A percentile compares a stretch with the other conserved stretches of the same genome.
These are phyloP conservation scores for Boletus reticulatus DNA, from an alignment of 768 basidiomycete genomes.

Conservation along the genomic window DNA sequence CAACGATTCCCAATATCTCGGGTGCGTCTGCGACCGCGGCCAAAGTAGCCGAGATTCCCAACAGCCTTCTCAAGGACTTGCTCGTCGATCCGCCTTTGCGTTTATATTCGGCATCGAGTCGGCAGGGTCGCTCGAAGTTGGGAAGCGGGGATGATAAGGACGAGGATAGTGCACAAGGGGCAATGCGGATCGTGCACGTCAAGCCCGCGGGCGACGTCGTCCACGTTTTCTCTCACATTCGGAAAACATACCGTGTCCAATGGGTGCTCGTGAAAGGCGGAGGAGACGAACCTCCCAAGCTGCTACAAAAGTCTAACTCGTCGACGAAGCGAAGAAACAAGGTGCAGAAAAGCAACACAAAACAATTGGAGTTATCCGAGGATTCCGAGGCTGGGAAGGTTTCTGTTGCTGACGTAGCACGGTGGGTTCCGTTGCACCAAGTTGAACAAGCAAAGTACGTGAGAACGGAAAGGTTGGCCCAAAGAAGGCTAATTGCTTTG, in stretches of 20 bases:
- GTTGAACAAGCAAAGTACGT: conserved; percentile 64
- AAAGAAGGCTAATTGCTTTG: background rate
- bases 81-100: conserved; percentile 32
- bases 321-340: conserved; percentile 9
- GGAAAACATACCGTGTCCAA: conserved; percentile 76
- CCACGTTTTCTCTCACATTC: conserved; percentile 90
- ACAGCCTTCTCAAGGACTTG: conserved; percentile 38
- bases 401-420: conserved; percentile 21
- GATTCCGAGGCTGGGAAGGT: conserved; percentile 9
- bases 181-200: conserved; percentile 41
- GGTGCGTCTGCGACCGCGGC: conserved; percentile 36
- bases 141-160: background rate
- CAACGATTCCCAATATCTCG: conserved; percentile 57
- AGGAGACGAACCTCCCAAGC: conserved; percentile 39
- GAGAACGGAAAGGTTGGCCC: background rate
- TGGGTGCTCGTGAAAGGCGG: conserved; percentile 70
- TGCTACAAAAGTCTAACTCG: conserved; percentile 6
- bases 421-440: conserved; percentile 55
- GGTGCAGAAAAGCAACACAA: conserved; percentile 13
- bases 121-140: background rate
- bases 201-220: conserved; percentile 60
- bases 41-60: conserved; percentile 32
- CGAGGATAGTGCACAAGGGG: background rate
- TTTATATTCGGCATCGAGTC: conserved; percentile 2
- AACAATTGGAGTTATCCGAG: conserved; percentile 7